Evolutionary conservation across 495 filamentous ascomycete genomes (phyloP), one percentile per base, ranked within the genome.

Genomic region (Tuber microsphaerosporum): DNA sequence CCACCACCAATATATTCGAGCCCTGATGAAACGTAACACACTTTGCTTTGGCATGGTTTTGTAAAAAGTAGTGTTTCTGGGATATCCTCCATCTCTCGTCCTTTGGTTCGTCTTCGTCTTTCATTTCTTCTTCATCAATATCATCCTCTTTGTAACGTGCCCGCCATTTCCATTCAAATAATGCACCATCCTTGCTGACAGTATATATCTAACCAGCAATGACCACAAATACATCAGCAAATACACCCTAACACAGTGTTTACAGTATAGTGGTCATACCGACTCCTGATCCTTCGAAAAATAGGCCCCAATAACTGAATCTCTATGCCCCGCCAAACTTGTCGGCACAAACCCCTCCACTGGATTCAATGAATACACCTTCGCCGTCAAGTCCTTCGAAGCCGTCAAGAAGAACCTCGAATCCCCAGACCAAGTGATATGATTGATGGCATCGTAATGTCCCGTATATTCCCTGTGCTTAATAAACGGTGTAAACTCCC

Each of bases 401-500:
- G 95, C 88, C 73, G 90, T 97, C 70, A 99, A 85, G 82, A 98
- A 92, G 86, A 99, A 99, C 46, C 94, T 87, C 22, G 95, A 97
- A 85, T 99, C 95, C 81, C 89, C 90, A 17, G 94, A 97, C 95
- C 95, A 99, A 82, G 95, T 90, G 73, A 99, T 91, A 82, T 88
- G 90, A 46, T 91, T 89, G 37, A 98, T 90, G 42, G 86, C 87
- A 83, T 97, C 95, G 77, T 93, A 96, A 84, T 99, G 95, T 1
- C 92, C 92, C 46, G 91, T 89, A 77, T 97, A 92, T 65, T 91
- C 90, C 71, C 93, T 89, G 84, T 98, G 93, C 70, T 93, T 86
- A 56, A 97, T 89, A 78, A 99, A 98, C 1, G 95, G 95, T 16
- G 96, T 94, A 84, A 97, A 98, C 78, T 98, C 93, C 75, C 97